Conservation (phyloP, 2,329 filamentous ascomycete genomes). For the Leptographium wingfieldii region DNA sequence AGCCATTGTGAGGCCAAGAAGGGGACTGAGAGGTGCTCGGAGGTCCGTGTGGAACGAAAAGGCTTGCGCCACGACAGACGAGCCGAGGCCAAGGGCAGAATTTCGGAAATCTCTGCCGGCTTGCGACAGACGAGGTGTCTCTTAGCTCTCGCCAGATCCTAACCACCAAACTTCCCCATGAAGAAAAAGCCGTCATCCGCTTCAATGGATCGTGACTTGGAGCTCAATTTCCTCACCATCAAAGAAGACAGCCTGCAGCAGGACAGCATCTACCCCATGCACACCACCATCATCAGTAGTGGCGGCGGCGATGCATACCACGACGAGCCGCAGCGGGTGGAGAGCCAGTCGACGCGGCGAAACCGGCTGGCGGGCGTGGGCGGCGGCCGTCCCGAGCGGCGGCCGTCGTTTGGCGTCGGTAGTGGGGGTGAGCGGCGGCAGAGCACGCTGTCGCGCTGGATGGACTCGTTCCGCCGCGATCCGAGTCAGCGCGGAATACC, state of each 20-base stretch:
- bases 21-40: neutral
- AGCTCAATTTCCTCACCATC: constrained; percentile 13
- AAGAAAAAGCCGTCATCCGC: constrained; percentile 4
- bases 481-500: constrained; percentile 30
- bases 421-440: constrained; percentile 2
- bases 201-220: constrained; percentile 14
- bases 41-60: neutral
- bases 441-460: constrained; percentile 22
- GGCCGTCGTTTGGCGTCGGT: constrained; percentile 10
- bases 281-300: neutral
- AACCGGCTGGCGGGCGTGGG: neutral
- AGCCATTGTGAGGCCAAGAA: neutral
- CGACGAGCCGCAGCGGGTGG: constrained; percentile 10
- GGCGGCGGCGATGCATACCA: constrained; percentile 5
- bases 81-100: neutral
- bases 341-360: neutral
- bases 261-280: constrained; percentile 11
- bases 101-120: neutral
- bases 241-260: constrained; percentile 14
- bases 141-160: neutral
- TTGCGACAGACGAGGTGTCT: neutral
- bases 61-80: neutral
- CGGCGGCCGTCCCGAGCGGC: constrained; percentile 1
- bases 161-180: neutral
- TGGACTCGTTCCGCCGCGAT: constrained; percentile 54